Evolutionary conservation across 2,329 filamentous ascomycete species (phyloP).

Genomic region (Kalmusia sp.): DNA sequence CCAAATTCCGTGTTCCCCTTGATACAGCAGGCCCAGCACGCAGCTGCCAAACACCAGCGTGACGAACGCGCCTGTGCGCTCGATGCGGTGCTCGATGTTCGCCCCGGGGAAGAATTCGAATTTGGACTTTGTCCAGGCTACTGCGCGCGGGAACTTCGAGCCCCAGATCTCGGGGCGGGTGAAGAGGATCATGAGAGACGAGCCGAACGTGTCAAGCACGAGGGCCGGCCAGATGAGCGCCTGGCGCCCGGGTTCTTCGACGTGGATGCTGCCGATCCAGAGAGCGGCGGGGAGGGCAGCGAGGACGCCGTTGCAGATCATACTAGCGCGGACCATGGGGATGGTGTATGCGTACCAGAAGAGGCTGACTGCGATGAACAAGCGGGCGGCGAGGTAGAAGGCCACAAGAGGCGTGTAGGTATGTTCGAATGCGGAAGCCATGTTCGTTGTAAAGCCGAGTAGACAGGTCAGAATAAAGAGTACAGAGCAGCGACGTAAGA

Average conservation of each 20-base stretch:
- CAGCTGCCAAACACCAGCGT: constrained; percentile 70
- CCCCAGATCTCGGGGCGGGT: constrained; percentile 28
- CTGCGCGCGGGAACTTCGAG: constrained; percentile 18
- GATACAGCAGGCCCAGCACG: constrained; percentile 67
- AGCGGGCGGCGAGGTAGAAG: constrained; percentile 65
- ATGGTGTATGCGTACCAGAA: constrained; percentile 56
- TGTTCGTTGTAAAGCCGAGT: constrained; percentile 69
- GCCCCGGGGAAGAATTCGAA: constrained; percentile 68
- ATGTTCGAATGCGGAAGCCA: constrained; percentile 59
- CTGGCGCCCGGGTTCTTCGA: constrained; percentile 62
- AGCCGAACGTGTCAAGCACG: constrained; percentile 60
- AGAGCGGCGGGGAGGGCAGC: constrained; percentile 58
- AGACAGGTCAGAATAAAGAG: constrained; percentile 68
- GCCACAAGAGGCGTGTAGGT: constrained; percentile 66
- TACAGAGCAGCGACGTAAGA: constrained; percentile 64
- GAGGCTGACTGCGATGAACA: constrained; percentile 61
- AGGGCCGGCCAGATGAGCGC: constrained; percentile 65
- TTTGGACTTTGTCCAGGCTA: constrained; percentile 35
- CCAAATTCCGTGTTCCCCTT: constrained; percentile 60
- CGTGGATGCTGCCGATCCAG: constrained; percentile 67
- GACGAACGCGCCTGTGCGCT: constrained; percentile 70
- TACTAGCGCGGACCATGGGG: constrained; percentile 65
- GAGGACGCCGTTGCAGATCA: constrained; percentile 58
- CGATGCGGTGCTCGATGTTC: constrained; percentile 72
- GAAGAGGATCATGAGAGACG: constrained; percentile 51